Evolutionary conservation across 805 yeast species (phyloP).

Genomic region (Wickerhamomyces xylosicus): DNA sequence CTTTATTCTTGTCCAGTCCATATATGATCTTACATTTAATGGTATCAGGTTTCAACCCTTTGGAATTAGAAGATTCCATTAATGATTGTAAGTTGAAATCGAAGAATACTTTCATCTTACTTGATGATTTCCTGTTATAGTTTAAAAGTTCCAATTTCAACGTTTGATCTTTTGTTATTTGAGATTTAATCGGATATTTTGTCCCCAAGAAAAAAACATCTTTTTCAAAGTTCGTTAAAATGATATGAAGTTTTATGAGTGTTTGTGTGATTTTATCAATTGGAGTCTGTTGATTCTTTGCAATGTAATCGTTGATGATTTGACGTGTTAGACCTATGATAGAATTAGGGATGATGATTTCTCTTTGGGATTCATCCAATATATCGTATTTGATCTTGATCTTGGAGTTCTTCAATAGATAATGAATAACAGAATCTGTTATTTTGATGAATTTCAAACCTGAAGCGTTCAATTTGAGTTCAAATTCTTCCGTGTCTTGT

Average conservation of each 20-base stretch:
- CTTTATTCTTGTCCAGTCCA: too few relatives aligned
- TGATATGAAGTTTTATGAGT: not conserved
- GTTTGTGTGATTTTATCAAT: not conserved
- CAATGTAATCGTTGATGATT: not conserved
- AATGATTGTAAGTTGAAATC: too few relatives aligned
- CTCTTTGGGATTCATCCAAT: not conserved
- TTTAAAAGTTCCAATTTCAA: too few relatives aligned
- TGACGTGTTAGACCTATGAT: not conserved
- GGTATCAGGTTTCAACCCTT: too few relatives aligned
- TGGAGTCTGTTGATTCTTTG: not conserved
- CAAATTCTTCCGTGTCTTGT: constrained; percentile 4
- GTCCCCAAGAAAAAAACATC: not conserved
- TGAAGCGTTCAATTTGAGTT: constrained; percentile 7
- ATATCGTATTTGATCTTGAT: constrained; percentile 8
- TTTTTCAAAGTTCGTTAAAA: not conserved
- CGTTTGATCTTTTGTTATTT: too few relatives aligned
- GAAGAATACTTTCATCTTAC: too few relatives aligned
- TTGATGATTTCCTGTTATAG: too few relatives aligned
- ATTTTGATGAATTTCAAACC: constrained; percentile 9
- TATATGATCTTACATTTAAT: too few relatives aligned
- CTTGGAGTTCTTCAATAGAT: constrained; percentile 4
- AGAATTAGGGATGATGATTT: constrained; percentile 4
- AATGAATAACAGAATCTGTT: constrained; percentile 3
- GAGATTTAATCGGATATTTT: not conserved
- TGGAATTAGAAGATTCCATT: too few relatives aligned